A percentile compares a stretch with the other conserved stretches of the same genome.
phyloP scores from a whole-genome alignment of 1,284 basidiomycete genomes.

The Erythrobasidium hasegawianum region DNA sequence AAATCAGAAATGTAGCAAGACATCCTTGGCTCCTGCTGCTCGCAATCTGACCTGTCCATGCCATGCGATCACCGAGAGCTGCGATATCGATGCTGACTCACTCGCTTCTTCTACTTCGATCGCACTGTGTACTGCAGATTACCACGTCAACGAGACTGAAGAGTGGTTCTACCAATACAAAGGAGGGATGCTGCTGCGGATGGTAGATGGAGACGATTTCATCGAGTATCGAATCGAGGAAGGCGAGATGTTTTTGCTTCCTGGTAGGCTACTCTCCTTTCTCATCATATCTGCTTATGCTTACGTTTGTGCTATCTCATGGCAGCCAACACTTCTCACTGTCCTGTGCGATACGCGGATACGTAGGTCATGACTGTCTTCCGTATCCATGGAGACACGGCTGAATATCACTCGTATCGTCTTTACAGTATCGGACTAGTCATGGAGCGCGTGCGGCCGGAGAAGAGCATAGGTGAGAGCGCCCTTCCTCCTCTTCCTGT shows the following conservation, averaged over 20 bases:
- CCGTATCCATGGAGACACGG: no score
- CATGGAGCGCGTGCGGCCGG: conserved; percentile 80
- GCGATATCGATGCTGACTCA: no score
- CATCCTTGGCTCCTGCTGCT: no score
- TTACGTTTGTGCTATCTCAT: neutral
- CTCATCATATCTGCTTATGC: neutral
- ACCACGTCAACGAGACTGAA: conserved; percentile 91
- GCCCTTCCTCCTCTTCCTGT: neutral
- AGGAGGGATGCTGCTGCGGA: conserved; percentile 43
- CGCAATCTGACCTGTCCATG: no score
- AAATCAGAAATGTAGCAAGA: no score
- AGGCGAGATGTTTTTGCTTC: conserved; percentile 93
- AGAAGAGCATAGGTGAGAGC: conserved; percentile 42
- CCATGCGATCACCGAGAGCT: no score
- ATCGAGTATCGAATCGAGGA: conserved; percentile 84
- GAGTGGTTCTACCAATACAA: conserved; percentile 98
- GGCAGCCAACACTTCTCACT: conserved; percentile 87
- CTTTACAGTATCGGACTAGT: conserved; percentile 81
- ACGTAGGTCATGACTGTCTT: conserved; percentile 53
- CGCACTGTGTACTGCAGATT: conserved; percentile 55
- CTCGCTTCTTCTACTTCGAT: neutral
- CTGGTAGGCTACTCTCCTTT: conserved; percentile 58
- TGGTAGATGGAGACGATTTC: conserved; percentile 59
- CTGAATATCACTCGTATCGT: no score
- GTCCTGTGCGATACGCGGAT: conserved; percentile 82